Evolutionary conservation across 106 monocot species (phyloP), one percentile per base, ranked within the genome.

Genomic region (Platanthera zijinensis): DNA sequence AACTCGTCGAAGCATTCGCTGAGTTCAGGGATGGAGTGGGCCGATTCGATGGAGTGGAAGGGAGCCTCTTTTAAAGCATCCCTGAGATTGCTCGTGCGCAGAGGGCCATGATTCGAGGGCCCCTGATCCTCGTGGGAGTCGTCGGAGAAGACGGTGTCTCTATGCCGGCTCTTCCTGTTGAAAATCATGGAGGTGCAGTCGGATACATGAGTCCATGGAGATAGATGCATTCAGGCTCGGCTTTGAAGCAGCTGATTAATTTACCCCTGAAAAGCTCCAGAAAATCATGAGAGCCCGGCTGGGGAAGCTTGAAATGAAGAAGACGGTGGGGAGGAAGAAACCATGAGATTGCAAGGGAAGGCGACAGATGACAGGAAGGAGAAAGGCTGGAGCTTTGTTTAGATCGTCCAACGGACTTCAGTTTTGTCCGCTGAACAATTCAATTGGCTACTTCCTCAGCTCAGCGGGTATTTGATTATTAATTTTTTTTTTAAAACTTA

Each of bases 121-220:
- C 67, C 74, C 50, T 61, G 69, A 69, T 79, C 56, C 76, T 62
- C 72, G 3, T 75, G 64, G 14, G 49, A 45, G 10, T 39, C 22
- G 15, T 22, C 69, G 19, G 49, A 17, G 45, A 10, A 8, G 32
- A 8, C 25, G 3, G 3, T 21, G 28, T 76, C 73, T 52, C 67
- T 8, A 5, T 8, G 47, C 25, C 48, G 5, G 14, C n/a, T 52
- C 48, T 75, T 91, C 84, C 79, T 94, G 63, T 88, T 85, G 66
- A 91, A 80, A 72, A 97, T 19, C 15, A 94, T 63, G 45, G 93
- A 79, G 25, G 93, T 91, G 77, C 93, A 97, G 85, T 93, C 87
- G 47, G 96, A 88, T 6, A 97, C 82, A 18, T 93, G 96, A 77
- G 93, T 97, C 96, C 93, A 94, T 77, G 91, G 84, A 28, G 91